Evolutionary conservation across 345 rosid genomes (phyloP).

Genomic region (Capsella bursapastoris): DNA sequence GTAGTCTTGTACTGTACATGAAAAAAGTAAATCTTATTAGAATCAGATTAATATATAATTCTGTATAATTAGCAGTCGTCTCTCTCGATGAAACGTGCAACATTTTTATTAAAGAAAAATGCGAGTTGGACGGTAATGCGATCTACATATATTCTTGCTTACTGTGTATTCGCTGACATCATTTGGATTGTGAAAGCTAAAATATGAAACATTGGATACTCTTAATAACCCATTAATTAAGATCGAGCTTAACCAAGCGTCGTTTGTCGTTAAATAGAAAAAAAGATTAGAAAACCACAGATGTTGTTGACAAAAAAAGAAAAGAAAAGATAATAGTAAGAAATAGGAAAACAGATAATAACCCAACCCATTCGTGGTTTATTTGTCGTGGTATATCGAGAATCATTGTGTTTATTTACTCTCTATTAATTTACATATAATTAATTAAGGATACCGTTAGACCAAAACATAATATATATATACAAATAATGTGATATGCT

Average conservation of each 20-base stretch:
- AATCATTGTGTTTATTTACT: conserved; percentile 30
- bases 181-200: conserved; percentile 29
- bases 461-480: conserved; percentile 32
- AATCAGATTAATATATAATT: conserved; percentile 26
- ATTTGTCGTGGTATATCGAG: conserved; percentile 35
- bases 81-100: conserved; percentile 40
- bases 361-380: conserved; percentile 22
- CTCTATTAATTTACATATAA: conserved; percentile 25
- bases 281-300: conserved; percentile 20
- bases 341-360: conserved; percentile 27
- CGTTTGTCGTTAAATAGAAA: conserved; percentile 29
- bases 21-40: conserved; percentile 16
- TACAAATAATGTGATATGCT: conserved; percentile 17
- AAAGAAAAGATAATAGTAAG: background rate
- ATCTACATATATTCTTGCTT: conserved; percentile 45
- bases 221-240: conserved; percentile 11
- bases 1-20: conserved; percentile 20
- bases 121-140: conserved; percentile 45
- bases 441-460: background rate
- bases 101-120: conserved; percentile 17
- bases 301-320: background rate
- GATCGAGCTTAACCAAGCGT: conserved; percentile 22
- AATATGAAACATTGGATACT: conserved; percentile 42
- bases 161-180: conserved; percentile 39
- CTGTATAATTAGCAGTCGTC: background rate